Conservation (phyloP, 495 filamentous ascomycete genomes). For the Talaromyces liani region DNA sequence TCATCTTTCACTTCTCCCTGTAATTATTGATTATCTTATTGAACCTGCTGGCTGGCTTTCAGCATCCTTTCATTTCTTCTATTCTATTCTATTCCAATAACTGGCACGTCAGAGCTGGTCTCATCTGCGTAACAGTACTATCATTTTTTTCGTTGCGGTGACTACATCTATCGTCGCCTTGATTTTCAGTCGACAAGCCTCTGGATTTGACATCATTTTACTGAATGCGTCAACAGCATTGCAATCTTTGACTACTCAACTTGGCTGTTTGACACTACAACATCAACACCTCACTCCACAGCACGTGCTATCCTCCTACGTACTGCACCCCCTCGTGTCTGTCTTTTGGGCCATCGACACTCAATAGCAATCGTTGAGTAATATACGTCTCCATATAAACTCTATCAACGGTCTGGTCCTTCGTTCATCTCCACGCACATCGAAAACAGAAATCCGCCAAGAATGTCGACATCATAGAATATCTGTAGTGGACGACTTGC, state of each 20-base stretch:
- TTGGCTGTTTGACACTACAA: not conserved
- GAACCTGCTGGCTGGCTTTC: conserved; percentile 1
- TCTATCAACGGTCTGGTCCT: not conserved
- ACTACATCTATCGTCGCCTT: not conserved
- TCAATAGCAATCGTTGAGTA: not conserved
- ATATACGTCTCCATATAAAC: not conserved
- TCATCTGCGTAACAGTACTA: not conserved
- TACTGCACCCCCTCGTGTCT: not conserved
- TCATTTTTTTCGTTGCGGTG: not conserved
- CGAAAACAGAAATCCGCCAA: conserved; percentile 2
- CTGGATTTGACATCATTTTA: not conserved
- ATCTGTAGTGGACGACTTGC: not conserved
- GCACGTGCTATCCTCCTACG: not conserved
- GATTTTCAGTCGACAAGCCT: not conserved
- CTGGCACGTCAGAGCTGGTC: not conserved
- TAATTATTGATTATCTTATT: conserved; percentile 2
- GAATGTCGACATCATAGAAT: conserved; percentile 3
- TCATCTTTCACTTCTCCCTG: conserved; percentile 13
- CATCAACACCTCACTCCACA: not conserved
- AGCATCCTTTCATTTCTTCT: not conserved
- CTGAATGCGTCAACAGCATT: not conserved
- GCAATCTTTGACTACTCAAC: not conserved
- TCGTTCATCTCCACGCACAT: not conserved
- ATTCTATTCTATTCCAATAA: not conserved
- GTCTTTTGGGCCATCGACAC: not conserved